A percentile compares a stretch with the other conserved stretches of the same genome.
These are phyloP conservation scores for Cercospora beticola DNA, from an alignment of 2,329 filamentous ascomycete genomes.

Conservation along the genomic window DNA sequence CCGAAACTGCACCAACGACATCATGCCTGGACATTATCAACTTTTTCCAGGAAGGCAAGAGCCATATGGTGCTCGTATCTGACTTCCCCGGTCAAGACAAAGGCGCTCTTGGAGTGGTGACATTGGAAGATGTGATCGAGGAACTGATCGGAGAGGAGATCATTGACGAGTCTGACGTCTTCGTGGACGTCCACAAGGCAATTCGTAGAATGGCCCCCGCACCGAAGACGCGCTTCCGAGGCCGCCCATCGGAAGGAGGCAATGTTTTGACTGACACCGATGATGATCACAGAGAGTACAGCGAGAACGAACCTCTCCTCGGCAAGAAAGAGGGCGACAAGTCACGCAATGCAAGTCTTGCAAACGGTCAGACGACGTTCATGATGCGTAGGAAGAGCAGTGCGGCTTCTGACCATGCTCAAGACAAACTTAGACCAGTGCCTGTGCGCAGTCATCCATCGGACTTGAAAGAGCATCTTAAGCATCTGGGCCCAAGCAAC, in stretches of 20 bases:
- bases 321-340: slow-evolving; percentile 23
- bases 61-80: slow-evolving; percentile 96
- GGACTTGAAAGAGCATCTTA: slow-evolving; percentile 60
- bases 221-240: slow-evolving; percentile 59
- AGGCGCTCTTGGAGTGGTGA: slow-evolving; percentile 89
- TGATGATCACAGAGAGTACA: slow-evolving; percentile 24
- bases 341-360: slow-evolving; percentile 36
- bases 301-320: slow-evolving; percentile 35
- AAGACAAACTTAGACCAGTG: slow-evolving; percentile 31
- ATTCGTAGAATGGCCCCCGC: slow-evolving; percentile 85
- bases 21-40: slow-evolving; percentile 98
- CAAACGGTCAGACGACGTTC: slow-evolving; percentile 43
- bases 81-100: slow-evolving; percentile 86
- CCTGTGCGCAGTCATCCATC: slow-evolving; percentile 54
- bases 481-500: slow-evolving; percentile 65
- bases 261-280: slow-evolving; percentile 25
- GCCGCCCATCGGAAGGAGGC: slow-evolving; percentile 9
- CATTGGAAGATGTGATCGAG: slow-evolving; percentile 96
- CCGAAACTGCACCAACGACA: slow-evolving; percentile 91
- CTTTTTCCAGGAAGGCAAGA: slow-evolving; percentile 99
- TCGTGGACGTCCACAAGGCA: slow-evolving; percentile 96
- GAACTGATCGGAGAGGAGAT: slow-evolving; percentile 99
- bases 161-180: slow-evolving; percentile 97
- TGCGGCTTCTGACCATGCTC: slow-evolving; percentile 37
- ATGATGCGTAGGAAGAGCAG: slow-evolving; percentile 49